Evolutionary conservation across 2,329 filamentous ascomycete species (phyloP), one percentile per base, ranked within the genome.

Genomic region (Hypoxylon sp.): DNA sequence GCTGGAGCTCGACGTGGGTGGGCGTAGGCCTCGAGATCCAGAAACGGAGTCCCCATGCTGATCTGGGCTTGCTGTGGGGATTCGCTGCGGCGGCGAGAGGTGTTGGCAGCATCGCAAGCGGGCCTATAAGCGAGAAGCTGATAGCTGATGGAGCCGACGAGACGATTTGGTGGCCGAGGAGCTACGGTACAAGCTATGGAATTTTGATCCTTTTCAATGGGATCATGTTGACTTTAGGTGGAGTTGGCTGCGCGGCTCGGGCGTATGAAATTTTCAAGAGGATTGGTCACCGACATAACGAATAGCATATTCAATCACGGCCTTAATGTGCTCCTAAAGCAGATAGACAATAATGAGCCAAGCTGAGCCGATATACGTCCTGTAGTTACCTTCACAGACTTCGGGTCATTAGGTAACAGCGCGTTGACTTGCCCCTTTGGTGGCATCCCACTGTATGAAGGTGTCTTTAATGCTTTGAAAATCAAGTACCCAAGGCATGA

Each of bases 1-100:
- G 63, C 11, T 69, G 66, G 66, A 69, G 66, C 45, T 69, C 66
- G 1, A 69, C 63, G 7, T 69, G 60, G 60, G 67, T 67, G 17
- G 63, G 63, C 23, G 55, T 69, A 14, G 28, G 67, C 14, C 63
- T 67, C 4, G 67, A 67, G 11, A 57, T 69, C 28, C 67, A 64
- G 56, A 63, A 67, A 17, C 60, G 63, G 9, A 66, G 46, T 45
- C 67, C 63, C 10, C 63, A 25, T 10, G 63, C 67, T 14, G 63
- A 69, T 38, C 17, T 69, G 19, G 67, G 67, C 11, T 28, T 67
- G 19, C 51, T 67, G 5, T 69, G 67, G 67, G 67, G 63, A 4
- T 63, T 64, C 34, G 67, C 67, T 2, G 67, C 67, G 3, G 67
- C 67, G 6, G 60, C 67, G 11, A 67, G 67, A 43, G 67, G 67